Percentiles rank a stretch among this genome's conserved stretches.
Conservation (phyloP, 2,329 filamentous ascomycete genomes). For the Phoma sp. region DNA sequence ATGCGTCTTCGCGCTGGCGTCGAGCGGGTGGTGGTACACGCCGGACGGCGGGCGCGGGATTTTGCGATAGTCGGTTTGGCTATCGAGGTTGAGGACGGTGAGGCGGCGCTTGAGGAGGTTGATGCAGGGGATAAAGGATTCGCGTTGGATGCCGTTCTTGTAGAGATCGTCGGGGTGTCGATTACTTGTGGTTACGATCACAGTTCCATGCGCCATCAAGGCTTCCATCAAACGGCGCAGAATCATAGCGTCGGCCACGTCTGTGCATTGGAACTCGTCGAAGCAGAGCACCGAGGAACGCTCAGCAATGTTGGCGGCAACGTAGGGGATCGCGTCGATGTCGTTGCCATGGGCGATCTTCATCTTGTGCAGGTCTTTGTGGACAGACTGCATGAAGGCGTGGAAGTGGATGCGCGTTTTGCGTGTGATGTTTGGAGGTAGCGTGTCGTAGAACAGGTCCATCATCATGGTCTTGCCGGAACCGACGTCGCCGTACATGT, state of each 20-base stretch:
- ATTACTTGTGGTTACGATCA: constrained; percentile 95
- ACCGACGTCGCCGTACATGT: constrained; percentile 95
- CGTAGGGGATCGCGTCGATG: constrained; percentile 87
- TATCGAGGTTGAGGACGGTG: constrained; percentile 92
- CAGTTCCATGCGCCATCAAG: constrained; percentile 96
- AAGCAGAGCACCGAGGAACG: constrained; percentile 89
- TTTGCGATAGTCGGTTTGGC: constrained; percentile 95
- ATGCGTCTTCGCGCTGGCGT: constrained; percentile 77
- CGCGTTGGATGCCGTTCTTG: constrained; percentile 95
- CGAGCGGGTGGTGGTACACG: constrained; percentile 91
- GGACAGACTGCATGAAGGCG: constrained; percentile 99
- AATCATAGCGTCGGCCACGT: constrained; percentile 99
- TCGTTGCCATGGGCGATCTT: constrained; percentile 90
- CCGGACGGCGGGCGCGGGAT: constrained; percentile 91
- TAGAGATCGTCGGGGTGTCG: constrained; percentile 96
- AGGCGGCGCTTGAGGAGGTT: constrained; percentile 85
- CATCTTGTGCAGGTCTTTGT: constrained; percentile 86
- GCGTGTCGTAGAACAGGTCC: constrained; percentile 95
- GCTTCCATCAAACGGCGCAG: constrained; percentile 84
- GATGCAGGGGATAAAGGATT: constrained; percentile 95
- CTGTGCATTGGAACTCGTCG: constrained; percentile 98
- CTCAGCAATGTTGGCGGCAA: constrained; percentile 92
- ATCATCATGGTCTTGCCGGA: constrained; percentile 99
- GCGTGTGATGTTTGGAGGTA: constrained; percentile 77
- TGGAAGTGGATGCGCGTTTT: constrained; percentile 98